Conservation (phyloP, 768 basidiomycete genomes). For the Cystobasidium tubakii region DNA sequence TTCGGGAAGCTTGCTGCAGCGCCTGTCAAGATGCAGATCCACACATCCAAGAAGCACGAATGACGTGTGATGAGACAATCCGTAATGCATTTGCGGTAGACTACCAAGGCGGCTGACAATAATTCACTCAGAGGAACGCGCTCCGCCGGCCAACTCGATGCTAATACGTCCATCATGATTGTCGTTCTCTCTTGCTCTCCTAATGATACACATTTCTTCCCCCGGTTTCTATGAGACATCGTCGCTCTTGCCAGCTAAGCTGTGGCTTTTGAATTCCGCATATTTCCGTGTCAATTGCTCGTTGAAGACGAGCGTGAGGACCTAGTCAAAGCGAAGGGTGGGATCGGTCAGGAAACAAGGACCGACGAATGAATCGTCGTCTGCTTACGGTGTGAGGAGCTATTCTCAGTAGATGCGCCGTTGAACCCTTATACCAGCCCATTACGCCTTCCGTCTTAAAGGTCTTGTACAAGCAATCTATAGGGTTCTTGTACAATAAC, state of each 20-base stretch:
- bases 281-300: conserved; percentile 23
- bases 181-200: no score
- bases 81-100: no score
- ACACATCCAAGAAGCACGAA: no score
- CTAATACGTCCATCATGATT: no score
- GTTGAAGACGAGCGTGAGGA: conserved; percentile 36
- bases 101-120: no score
- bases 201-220: no score
- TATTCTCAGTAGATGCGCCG: conserved; percentile 65
- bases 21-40: no score
- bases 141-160: no score
- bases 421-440: conserved; percentile 97
- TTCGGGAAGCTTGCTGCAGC: no score
- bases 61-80: no score
- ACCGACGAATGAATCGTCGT: not conserved
- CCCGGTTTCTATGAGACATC: not conserved
- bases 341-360: not conserved
- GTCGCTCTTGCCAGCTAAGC: conserved; percentile 21
- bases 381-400: conserved; percentile 41
- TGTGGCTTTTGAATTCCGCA: not conserved
- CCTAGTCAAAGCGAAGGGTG: not conserved
- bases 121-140: no score
- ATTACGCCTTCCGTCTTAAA: conserved; percentile 76
- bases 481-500: conserved; percentile 65
- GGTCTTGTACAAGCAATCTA: conserved; percentile 97